Percentiles rank a stretch among this genome's conserved stretches.
These are phyloP conservation scores for Globomyces pollinis-pini DNA, from an alignment of 192 early-diverging fungal genomes.

Conservation along the genomic window DNA sequence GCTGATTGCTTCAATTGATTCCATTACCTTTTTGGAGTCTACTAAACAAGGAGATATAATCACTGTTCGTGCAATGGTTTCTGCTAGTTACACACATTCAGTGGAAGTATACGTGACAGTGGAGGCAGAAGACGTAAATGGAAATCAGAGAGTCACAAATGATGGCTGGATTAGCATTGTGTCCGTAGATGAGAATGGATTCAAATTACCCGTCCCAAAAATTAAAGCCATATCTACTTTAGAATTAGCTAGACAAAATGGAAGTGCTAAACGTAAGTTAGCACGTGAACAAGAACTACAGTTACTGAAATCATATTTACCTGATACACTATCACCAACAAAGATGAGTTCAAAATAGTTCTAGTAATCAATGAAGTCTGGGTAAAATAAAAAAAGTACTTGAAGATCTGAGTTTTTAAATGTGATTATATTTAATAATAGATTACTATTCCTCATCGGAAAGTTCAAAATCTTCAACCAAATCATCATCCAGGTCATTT, in stretches of 20 bases:
- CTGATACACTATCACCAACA: neutral
- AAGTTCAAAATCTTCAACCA: constrained; percentile 17
- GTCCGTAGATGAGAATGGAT: constrained; percentile 15
- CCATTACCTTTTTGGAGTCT: constrained; percentile 9
- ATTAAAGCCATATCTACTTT: neutral
- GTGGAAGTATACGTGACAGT: constrained; percentile 17
- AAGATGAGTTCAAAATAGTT: neutral
- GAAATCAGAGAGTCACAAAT: constrained; percentile 6
- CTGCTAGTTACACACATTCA: constrained; percentile 9
- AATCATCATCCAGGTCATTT: constrained; percentile 29
- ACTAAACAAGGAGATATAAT: constrained; percentile 12
- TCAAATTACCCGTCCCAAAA: neutral
- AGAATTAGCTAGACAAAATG: neutral
- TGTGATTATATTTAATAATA: neutral
- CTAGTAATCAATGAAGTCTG: neutral
- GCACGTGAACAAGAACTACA: neutral
- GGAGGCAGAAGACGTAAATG: constrained; percentile 3
- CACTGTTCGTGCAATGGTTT: constrained; percentile 8
- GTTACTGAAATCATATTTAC: neutral
- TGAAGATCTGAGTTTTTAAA: too few relatives aligned
- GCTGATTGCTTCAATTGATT: constrained; percentile 41
- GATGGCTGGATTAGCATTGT: constrained; percentile 19
- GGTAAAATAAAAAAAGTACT: too few relatives aligned
- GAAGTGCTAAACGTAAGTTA: neutral
- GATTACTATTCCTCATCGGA: neutral